Evolutionary conservation across 495 filamentous ascomycete genomes (phyloP), one percentile per base, ranked within the genome.

Genomic region (Penicillium coffeae): DNA sequence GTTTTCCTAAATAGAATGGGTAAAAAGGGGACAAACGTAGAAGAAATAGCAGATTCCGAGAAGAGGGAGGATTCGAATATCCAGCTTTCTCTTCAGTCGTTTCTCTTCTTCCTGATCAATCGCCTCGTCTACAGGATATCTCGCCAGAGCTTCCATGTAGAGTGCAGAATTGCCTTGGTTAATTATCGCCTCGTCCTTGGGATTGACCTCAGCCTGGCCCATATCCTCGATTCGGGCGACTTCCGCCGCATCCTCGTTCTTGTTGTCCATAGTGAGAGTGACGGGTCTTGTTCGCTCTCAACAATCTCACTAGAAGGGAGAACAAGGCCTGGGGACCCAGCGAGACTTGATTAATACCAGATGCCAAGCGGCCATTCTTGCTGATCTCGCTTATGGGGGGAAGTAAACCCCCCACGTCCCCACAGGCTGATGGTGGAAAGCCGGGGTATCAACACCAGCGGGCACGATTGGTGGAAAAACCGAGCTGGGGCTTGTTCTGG

Each of bases 21-120:
- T 19, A 19, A 16, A 40, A 20, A 45, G n/a, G n/a, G n/a, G 8
- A 37, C 45, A 6, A 35, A 54, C 68, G 50, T 77, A 78, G 56
- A 80, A 80, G 1, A 65, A 65, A 51, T 78, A 79, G 49, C 71
- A 80, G 3, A 80, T 64, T 3, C 64, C 66, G 9, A 81, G 54
- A 49, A 65, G 61, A 4, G 66, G 64, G 15, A 69, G 39, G 36
- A 69, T 69, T 49, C 59, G 56, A 14, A 60, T 51, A 42, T 77
- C 75, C 15, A 78, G 73, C 60, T 75, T 79, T 34, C 68, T 63
- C 22, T 76, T 68, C 1, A 80, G 56, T 25, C 55, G 60, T 27
- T 51, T 65, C 50, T 71, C 71, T 39, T 77, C 72, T 1, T 44
- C 64, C 0, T 63, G 60, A 35, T 75, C 68, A 27, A 70, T 63